These are phyloP conservation scores for Carex arenaria DNA, from an alignment of 202 grass and related monocot species.

Conservation along the genomic window DNA sequence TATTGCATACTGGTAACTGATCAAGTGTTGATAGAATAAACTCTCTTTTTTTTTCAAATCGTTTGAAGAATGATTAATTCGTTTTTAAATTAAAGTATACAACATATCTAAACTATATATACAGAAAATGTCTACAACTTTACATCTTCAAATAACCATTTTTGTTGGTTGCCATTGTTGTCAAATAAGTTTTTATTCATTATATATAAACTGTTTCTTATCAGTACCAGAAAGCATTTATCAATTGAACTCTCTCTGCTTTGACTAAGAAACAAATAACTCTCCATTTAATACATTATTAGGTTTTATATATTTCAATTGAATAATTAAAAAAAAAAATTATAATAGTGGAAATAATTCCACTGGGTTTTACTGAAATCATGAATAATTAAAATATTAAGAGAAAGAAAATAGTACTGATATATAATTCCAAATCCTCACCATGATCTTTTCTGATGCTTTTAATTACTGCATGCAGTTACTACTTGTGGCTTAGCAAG, in stretches of 20 bases:
- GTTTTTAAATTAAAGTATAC: not conserved
- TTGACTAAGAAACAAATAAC: not conserved
- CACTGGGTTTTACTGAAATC: no score
- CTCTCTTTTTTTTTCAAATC: not conserved
- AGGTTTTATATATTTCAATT: not conserved
- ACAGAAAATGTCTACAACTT: no score
- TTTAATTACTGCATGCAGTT: slow-evolving; percentile 45
- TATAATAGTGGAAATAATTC: no score
- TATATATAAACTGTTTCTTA: not conserved
- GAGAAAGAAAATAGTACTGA: not conserved
- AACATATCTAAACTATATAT: not conserved
- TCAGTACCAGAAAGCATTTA: no score
- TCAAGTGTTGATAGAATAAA: not conserved
- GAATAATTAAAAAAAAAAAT: not conserved
- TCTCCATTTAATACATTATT: not conserved
- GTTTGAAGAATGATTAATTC: not conserved
- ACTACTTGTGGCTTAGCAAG: slow-evolving; percentile 84
- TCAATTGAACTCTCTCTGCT: not conserved
- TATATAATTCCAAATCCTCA: slow-evolving; percentile 3
- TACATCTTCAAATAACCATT: not conserved
- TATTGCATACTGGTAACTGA: not conserved
- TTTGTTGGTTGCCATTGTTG: not conserved
- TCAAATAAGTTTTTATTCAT: not conserved
- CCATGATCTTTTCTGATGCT: slow-evolving; percentile 11
- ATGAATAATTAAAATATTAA: not conserved